Percentiles rank a stretch among this genome's conserved stretches.
These are phyloP conservation scores for Fusarium sp. DNA, from an alignment of 2,329 filamentous ascomycete species.

Conservation along the genomic window DNA sequence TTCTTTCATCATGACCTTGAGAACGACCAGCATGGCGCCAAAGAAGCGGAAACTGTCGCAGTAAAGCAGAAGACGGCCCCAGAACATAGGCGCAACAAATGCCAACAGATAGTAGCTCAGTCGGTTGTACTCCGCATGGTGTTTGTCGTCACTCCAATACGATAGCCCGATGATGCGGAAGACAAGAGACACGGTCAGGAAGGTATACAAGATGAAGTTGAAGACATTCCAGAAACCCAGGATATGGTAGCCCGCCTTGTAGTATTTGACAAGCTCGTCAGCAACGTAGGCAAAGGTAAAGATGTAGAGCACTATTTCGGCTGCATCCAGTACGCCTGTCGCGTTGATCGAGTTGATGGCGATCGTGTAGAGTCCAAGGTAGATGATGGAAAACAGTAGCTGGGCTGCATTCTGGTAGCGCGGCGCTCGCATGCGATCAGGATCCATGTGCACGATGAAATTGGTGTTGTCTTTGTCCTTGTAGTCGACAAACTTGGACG, in stretches of 20 bases:
- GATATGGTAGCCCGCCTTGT: conserved; percentile 93
- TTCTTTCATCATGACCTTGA: conserved; percentile 95
- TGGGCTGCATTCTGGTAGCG: conserved; percentile 93
- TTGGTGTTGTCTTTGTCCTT: conserved; percentile 81
- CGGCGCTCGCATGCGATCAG: conserved; percentile 92
- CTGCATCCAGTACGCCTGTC: conserved; percentile 82
- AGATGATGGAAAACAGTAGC: conserved; percentile 85
- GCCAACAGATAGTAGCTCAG: conserved; percentile 95
- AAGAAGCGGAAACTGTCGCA: conserved; percentile 96
- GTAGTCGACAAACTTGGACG: conserved; percentile 90
- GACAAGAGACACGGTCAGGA: conserved; percentile 83
- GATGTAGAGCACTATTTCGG: conserved; percentile 86
- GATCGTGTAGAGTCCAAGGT: conserved; percentile 85
- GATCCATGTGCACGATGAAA: conserved; percentile 88
- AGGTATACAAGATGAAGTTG: conserved; percentile 83
- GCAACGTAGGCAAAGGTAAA: conserved; percentile 93
- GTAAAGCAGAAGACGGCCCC: conserved; percentile 91
- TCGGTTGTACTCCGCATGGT: conserved; percentile 75
- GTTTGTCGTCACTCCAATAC: conserved; percentile 60
- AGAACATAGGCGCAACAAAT: conserved; percentile 96
- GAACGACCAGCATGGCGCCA: conserved; percentile 95
- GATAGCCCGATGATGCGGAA: conserved; percentile 82
- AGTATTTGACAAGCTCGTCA: conserved; percentile 89
- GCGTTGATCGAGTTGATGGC: conserved; percentile 96
- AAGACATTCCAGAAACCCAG: conserved; percentile 98